These are phyloP conservation scores for Suhomyces bolitotheri DNA, from an alignment of 1,139 yeast genomes.

Conservation along the genomic window DNA sequence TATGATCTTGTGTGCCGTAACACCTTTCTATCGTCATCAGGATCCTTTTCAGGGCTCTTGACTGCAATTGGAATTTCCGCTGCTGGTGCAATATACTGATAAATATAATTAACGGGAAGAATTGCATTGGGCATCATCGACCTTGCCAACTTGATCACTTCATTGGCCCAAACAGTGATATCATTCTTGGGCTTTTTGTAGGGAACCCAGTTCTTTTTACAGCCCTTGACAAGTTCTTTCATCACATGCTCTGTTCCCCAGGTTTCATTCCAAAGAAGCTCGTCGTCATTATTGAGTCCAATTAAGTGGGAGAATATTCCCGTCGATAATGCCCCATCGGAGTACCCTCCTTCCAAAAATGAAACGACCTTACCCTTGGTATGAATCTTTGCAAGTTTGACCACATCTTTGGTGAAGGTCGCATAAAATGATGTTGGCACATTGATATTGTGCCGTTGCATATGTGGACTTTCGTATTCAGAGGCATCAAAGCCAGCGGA, in stretches of 20 bases:
- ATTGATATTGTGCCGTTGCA: constrained; percentile 84
- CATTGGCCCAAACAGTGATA: constrained; percentile 64
- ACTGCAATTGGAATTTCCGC: constrained; percentile 15
- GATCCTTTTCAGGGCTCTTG: constrained; percentile 29
- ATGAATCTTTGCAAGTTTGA: constrained; percentile 61
- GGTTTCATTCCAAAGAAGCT: constrained; percentile 57
- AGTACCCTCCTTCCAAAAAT: constrained; percentile 82
- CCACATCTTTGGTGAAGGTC: constrained; percentile 71
- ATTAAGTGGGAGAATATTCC: constrained; percentile 80
- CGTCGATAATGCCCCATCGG: constrained; percentile 78
- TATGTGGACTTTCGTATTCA: constrained; percentile 75
- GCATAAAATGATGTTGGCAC: constrained; percentile 83
- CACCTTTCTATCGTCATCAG: constrained; percentile 32
- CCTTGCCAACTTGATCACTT: constrained; percentile 66
- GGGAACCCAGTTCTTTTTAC: constrained; percentile 67
- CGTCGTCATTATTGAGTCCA: constrained; percentile 53
- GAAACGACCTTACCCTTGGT: constrained; percentile 67
- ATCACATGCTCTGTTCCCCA: constrained; percentile 67
- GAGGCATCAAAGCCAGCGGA: constrained; percentile 92
- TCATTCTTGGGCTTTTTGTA: constrained; percentile 49
- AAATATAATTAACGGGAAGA: constrained; percentile 41
- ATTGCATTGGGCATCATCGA: constrained; percentile 64
- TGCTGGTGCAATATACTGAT: constrained; percentile 25
- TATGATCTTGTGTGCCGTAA: constrained; percentile 45
- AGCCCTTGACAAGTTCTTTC: constrained; percentile 68